Conservation (phyloP, 164 flowering plant genomes). For the Vitis riparia region DNA sequence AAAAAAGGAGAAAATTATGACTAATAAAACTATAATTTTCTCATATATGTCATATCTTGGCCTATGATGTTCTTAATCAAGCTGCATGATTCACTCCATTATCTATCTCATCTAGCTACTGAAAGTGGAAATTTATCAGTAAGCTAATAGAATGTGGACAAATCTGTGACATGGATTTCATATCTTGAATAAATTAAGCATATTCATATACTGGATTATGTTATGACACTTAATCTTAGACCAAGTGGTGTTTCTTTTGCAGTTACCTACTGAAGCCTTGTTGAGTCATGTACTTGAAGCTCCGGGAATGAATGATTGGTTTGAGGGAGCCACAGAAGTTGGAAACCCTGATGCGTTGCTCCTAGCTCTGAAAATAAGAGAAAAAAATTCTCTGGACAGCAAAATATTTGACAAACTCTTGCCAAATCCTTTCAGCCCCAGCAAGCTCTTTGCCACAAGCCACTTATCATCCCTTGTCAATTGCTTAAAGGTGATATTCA, state of each 20-base stretch:
- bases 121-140: too few relatives aligned
- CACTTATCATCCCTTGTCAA: constrained; percentile 55
- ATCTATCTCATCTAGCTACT: too few relatives aligned
- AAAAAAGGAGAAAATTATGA: too few relatives aligned
- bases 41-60: too few relatives aligned
- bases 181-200: too few relatives aligned
- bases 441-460: constrained; percentile 54
- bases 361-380: constrained; percentile 70
- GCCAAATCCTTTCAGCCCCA: constrained; percentile 71
- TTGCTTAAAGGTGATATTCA: constrained; percentile 72
- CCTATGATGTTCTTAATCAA: too few relatives aligned
- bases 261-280: constrained; percentile 75
- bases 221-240: background rate
- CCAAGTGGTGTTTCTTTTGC: constrained; percentile 27
- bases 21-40: too few relatives aligned
- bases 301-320: constrained; percentile 78
- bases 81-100: too few relatives aligned
- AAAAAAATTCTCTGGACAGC: constrained; percentile 51
- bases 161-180: too few relatives aligned
- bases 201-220: too few relatives aligned
- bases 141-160: too few relatives aligned
- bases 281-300: constrained; percentile 68
- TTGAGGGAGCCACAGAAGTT: constrained; percentile 59
- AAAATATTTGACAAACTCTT: constrained; percentile 58
- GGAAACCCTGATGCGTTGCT: constrained; percentile 96